Conservation (phyloP, 345 rosid genomes). For the Aquilaria yunnanensis region DNA sequence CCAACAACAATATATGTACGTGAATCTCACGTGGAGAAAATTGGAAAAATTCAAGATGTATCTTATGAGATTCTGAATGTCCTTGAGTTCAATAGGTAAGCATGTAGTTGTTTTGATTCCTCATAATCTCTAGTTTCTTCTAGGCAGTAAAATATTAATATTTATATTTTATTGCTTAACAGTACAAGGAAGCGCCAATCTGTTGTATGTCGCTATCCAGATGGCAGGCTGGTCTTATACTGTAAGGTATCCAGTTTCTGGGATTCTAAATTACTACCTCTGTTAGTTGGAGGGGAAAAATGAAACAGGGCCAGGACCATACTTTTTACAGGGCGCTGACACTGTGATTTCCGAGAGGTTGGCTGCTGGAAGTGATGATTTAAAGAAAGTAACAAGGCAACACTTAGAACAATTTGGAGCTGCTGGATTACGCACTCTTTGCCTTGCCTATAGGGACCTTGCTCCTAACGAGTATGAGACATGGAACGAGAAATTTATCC, state of each 20-base stretch:
- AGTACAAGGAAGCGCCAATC: slow-evolving; percentile 99
- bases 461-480: slow-evolving; percentile 68
- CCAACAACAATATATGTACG: slow-evolving; percentile 91
- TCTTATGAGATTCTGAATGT: slow-evolving; percentile 93
- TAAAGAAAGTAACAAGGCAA: slow-evolving; percentile 73
- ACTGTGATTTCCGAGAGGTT: slow-evolving; percentile 88
- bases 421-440: slow-evolving; percentile 97
- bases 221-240: slow-evolving; percentile 94
- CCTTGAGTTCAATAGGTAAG: slow-evolving; percentile 97
- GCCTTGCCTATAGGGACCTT: slow-evolving; percentile 85
- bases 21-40: slow-evolving; percentile 96
- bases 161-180: slow-evolving; percentile 24
- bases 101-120: slow-evolving; percentile 4
- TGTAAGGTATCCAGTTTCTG: slow-evolving; percentile 66
- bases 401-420: slow-evolving; percentile 95
- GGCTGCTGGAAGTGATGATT: slow-evolving; percentile 55
- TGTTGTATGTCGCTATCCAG: slow-evolving; percentile 93
- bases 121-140: slow-evolving; percentile 11
- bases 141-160: slow-evolving; percentile 6
- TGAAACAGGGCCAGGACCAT: slow-evolving; percentile 29
- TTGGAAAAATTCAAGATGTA: slow-evolving; percentile 83
- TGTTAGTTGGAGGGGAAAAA: slow-evolving; percentile 11
- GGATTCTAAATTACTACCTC: slow-evolving; percentile 8
- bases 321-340: slow-evolving; percentile 88
- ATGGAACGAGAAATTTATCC: slow-evolving; percentile 97